Base-by-base conservation (phyloP, 768 basidiomycete genomes). In the Boletus bicolor region DNA sequence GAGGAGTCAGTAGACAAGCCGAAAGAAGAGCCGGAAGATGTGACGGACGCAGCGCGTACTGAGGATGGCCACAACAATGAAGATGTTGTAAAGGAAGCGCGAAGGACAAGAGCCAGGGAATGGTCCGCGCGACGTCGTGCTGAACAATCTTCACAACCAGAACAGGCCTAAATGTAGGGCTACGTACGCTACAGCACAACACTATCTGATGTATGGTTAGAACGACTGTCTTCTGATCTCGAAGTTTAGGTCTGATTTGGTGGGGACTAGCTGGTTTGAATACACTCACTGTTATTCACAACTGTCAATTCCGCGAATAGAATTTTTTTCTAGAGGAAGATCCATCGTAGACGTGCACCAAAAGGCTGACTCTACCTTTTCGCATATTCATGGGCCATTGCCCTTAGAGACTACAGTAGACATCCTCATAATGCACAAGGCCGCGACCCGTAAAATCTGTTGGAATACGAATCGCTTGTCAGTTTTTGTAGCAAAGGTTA, bases 241-340 rank as follows among this genome's bases (percentile, higher is more conserved):
- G 86, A 2, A 93, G 93, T 63, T 95, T 95, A 24, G 21, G 21
- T 24, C 21, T 24, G 2, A 24, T 69, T 70, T 96, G 44, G 79
- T 19, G 84, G 35, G 93, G 93, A 2, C 75, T 89, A 24, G 9
- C 35, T 37, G 7, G 7, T 17, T 21, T 19, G 35, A 15, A 32
- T 28, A 26, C n/a, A 15, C 26, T 28, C 30, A 17, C 17, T 42
- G 21, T 3, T 24, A 32, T 34, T 38, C 9, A 36, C n/a, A 3
- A 21, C 21, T 24, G 21, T 24, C 21, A 24, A 24, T 24, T 24
- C 21, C 21, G 21, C 26, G 7, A 24, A n/a, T 32, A 14, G 41
- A 24, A 12, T 17, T 5, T 2, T 24, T 24, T 24, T 24, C 21
- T 24, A 24, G 21, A 24, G 17, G 14, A 28, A 17, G 11, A 49